phyloP scores from a whole-genome alignment of 2,329 filamentous ascomycete genomes.

The Coniosporium uncinatum region DNA sequence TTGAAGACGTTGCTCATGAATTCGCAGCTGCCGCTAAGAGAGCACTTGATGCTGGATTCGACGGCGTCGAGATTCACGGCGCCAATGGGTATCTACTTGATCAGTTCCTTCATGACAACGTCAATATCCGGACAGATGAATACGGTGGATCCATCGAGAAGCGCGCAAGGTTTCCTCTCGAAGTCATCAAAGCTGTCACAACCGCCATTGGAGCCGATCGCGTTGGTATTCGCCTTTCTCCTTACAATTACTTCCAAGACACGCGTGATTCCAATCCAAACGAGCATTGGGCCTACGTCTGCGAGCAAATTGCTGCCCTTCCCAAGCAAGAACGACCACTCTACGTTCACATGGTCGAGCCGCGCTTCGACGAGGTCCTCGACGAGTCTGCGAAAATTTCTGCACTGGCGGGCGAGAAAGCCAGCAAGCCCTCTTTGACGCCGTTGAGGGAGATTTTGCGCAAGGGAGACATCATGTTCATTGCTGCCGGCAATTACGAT shows the following conservation, averaged over 20 bases:
- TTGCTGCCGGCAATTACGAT: slow-evolving; percentile 34
- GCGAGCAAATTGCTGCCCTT: slow-evolving; percentile 36
- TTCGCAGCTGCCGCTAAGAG: slow-evolving; percentile 37
- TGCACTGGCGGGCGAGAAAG: slow-evolving; percentile 19
- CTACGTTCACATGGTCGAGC: slow-evolving; percentile 33
- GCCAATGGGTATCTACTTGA: slow-evolving; percentile 34
- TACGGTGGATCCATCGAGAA: slow-evolving; percentile 43
- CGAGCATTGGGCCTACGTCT: slow-evolving; percentile 57
- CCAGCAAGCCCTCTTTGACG: neutral
- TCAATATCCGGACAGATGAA: slow-evolving; percentile 46
- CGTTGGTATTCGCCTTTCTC: slow-evolving; percentile 52
- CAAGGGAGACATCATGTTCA: slow-evolving; percentile 45
- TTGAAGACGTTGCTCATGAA: slow-evolving; percentile 25
- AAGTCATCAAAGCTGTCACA: slow-evolving; percentile 45
- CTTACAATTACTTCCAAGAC: slow-evolving; percentile 55
- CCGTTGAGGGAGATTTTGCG: slow-evolving; percentile 47
- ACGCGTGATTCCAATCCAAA: slow-evolving; percentile 59
- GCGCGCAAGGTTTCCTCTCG: slow-evolving; percentile 43
- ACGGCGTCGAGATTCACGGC: slow-evolving; percentile 48
- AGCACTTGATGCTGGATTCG: slow-evolving; percentile 46
- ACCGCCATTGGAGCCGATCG: slow-evolving; percentile 45
- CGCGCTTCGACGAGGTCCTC: slow-evolving; percentile 27
- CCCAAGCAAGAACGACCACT: neutral
- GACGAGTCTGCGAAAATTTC: slow-evolving; percentile 27
- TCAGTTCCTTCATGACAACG: slow-evolving; percentile 55